Base-by-base conservation (phyloP, 164 flowering plant species). In the Stephania cephalantha region DNA sequence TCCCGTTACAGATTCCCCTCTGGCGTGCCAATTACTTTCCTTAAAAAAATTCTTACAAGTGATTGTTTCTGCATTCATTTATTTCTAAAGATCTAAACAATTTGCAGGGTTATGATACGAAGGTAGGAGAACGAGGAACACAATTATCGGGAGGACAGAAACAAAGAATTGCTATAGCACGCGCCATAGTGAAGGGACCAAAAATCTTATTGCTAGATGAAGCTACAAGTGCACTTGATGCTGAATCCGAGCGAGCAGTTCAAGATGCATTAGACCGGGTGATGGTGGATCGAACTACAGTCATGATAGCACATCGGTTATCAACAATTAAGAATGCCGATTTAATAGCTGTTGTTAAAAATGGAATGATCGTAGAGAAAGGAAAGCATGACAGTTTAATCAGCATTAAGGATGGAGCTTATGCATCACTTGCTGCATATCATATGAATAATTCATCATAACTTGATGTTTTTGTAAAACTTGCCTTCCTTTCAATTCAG, bases 91-190 rank as follows among this genome's bases (percentile, higher is more conserved):
- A 45, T 30, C 44, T 46, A 12, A 3, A 58, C 5, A 3, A 50
- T 15, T 17, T 78, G 44, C 74, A 78, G 77, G 80, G 80, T 2
- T 78, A 78, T 45, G 80, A 78, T 45, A 78, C 80, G 2, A 22
- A 66, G 17, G 80, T 78, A 66, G 80, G 80, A 66, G 80, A 78
- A 25, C 68, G 77, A 65, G 80, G 80, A 42, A 46, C 74, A 35
- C 76, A 74, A 61, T 15, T 77, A 25, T 77, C 79, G 7, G 79
- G 79, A 10, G 79, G 79, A 30, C 79, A 77, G 69, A 78, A 78
- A 65, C 80, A 78, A 46, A 68, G 80, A 13, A 73, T 78, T 73
- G 76, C 80, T 17, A 78, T 77, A 45, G 79, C 79, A 25, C 76
- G 76, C 48, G 79, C 79, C 13, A 78, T 78, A 69, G 70, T 78